A percentile compares a stretch with the other conserved stretches of the same genome.
These are phyloP conservation scores for Polyplosphaeria fusca DNA, from an alignment of 495 filamentous ascomycete genomes.

Conservation along the genomic window DNA sequence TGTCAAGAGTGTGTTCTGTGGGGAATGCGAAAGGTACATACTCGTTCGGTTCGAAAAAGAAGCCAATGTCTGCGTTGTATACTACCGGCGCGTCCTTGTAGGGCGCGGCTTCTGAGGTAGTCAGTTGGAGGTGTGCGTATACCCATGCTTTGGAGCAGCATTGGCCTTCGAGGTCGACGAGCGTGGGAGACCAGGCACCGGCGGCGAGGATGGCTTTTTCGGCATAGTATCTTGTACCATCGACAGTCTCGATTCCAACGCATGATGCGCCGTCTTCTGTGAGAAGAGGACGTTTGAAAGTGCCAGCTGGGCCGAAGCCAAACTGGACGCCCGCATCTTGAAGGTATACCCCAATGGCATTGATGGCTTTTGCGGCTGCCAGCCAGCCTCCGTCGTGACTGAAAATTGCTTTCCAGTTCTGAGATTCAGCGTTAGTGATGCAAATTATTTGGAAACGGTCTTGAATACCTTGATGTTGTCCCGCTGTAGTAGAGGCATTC, in stretches of 20 bases:
- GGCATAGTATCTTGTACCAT: slow-evolving; percentile 5
- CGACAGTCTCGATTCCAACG: not conserved
- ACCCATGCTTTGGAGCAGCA: slow-evolving; percentile 13
- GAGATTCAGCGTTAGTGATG: not conserved
- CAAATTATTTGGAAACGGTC: not conserved
- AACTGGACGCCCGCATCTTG: not conserved
- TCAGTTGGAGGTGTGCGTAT: slow-evolving; percentile 4
- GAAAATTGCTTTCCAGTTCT: slow-evolving; percentile 6
- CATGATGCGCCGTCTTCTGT: not conserved
- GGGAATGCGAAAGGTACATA: too few relatives aligned
- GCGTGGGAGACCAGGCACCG: slow-evolving; percentile 5
- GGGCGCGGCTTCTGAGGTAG: not conserved
- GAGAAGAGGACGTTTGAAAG: slow-evolving; percentile 3
- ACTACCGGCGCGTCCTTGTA: slow-evolving; percentile 4
- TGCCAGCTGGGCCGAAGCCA: not conserved
- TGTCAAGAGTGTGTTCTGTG: too few relatives aligned
- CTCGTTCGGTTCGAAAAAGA: slow-evolving; percentile 14
- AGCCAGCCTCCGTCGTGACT: slow-evolving; percentile 7
- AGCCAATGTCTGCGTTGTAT: slow-evolving; percentile 6
- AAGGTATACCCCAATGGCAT: not conserved
- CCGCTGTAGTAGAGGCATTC: not conserved
- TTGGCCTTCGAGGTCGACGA: slow-evolving; percentile 4
- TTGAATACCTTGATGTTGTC: not conserved
- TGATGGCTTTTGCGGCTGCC: slow-evolving; percentile 7
- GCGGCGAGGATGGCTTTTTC: slow-evolving; percentile 6